Evolutionary conservation across 2,329 filamentous ascomycete genomes (phyloP).

Genomic region (Graphilbum ipis-grandicollis): DNA sequence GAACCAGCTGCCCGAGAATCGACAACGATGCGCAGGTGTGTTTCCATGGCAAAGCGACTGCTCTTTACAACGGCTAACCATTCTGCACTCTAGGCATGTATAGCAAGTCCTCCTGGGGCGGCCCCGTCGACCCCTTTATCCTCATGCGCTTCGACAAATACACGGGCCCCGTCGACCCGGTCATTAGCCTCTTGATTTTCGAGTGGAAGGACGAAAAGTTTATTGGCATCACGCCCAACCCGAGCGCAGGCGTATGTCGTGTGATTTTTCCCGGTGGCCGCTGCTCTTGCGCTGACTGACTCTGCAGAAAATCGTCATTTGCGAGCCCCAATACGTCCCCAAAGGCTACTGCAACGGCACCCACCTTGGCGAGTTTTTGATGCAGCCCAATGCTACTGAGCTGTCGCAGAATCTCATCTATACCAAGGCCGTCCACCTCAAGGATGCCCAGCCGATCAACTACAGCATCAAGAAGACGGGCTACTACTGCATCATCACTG

Average conservation of each 20-base stretch:
- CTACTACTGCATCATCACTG: constrained; percentile 86
- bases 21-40: constrained; percentile 58
- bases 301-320: constrained; percentile 39
- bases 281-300: not conserved
- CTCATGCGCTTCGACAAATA: constrained; percentile 56
- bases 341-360: constrained; percentile 55
- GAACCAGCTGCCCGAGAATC: constrained; percentile 60
- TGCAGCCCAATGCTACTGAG: constrained; percentile 58
- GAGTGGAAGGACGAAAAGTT: constrained; percentile 78
- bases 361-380: constrained; percentile 72
- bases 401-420: constrained; percentile 55
- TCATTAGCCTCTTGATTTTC: constrained; percentile 77
- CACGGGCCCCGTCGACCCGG: constrained; percentile 47
- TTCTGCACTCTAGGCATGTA: constrained; percentile 58
- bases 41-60: constrained; percentile 1
- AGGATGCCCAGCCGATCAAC: constrained; percentile 54
- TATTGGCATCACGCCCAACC: constrained; percentile 49
- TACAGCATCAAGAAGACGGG: constrained; percentile 81
- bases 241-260: constrained; percentile 16
- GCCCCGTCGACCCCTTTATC: constrained; percentile 77
- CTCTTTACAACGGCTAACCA: constrained; percentile 6
- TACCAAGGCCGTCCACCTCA: constrained; percentile 69
- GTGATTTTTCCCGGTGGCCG: not conserved
- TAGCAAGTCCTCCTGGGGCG: constrained; percentile 75
- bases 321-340: constrained; percentile 53